Evolutionary conservation across 768 basidiomycete species (phyloP), one percentile per base, ranked within the genome.

Genomic region (Mycena latifolia): DNA sequence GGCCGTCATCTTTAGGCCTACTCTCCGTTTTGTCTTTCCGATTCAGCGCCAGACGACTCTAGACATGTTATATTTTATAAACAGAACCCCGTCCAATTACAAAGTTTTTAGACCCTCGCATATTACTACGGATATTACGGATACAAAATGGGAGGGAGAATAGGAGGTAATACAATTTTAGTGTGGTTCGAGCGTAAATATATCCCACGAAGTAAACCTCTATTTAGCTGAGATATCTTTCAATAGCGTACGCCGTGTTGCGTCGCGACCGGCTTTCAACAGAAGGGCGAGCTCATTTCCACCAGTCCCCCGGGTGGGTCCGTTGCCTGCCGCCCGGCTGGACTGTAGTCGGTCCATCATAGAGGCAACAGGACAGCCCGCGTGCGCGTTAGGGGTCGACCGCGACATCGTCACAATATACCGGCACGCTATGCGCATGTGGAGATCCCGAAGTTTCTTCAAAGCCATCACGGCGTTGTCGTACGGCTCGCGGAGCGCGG

Each of bases 371-470:
- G 84, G 90, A 71, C 84, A 88, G 33, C 82, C 84, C 14, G 74
- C 77, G 46, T 79, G 78, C 65, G 82, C 79, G 31, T 72, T 73
- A 35, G 88, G 86, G 12, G 74, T 77, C 6, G 89, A 83, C 66
- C 89, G 84, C 22, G 95, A 90, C 90, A 95, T 95, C 18, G 88
- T 87, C 33, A 98, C 90, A 71, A 98, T 82, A 76, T 98, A 99
- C 46, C 94, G 79, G 72, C 90, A 91, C 45, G 93, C 96, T 59
- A 98, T 87, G 55, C 91, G 89, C 81, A 99, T 95, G 78, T 99
- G 97, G 48, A 84, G 82, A 75, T 97, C 94, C 60, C 97, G 84
- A 75, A 98, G 86, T 63, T 83, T 83, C 78, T 95, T 97, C 75
- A 98, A 78, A 1, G 95, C 88, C 55, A 82, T 78, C 33, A 98